Evolutionary conservation across 805 yeast species (phyloP).

Genomic region (Danielia oregonensis): DNA sequence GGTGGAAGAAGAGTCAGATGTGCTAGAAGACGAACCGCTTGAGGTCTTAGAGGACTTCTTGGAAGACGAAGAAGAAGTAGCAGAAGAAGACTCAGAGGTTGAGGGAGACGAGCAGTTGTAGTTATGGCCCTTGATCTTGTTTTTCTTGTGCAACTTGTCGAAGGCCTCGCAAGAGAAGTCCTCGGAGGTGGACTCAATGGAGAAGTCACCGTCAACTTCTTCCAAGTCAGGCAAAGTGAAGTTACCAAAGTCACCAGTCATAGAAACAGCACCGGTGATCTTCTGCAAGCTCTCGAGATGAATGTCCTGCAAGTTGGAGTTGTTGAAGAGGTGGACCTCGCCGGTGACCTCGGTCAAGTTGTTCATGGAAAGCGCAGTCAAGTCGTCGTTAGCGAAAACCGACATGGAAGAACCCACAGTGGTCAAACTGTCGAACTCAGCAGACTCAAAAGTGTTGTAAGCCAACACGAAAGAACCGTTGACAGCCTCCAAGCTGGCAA

Average conservation of each 20-base stretch:
- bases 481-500: conserved; percentile 31
- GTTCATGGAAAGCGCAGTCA: conserved; percentile 26
- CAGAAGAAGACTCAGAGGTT: conserved; percentile 17
- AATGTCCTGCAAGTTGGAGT: conserved; percentile 34
- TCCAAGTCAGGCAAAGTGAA: conserved; percentile 35
- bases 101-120: conserved; percentile 37
- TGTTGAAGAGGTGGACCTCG: conserved; percentile 39
- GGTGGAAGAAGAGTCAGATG: conserved; percentile 13
- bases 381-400: conserved; percentile 40
- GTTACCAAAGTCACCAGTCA: conserved; percentile 36
- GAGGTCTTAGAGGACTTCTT: conserved; percentile 15
- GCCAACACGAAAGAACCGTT: conserved; percentile 39
- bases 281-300: conserved; percentile 26
- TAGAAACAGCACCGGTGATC: conserved; percentile 39
- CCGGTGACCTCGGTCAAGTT: conserved; percentile 37
- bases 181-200: conserved; percentile 29
- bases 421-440: conserved; percentile 28
- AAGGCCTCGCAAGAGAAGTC: conserved; percentile 36
- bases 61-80: conserved; percentile 11
- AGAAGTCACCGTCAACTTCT: conserved; percentile 41
- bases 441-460: conserved; percentile 35
- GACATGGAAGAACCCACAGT: conserved; percentile 38
- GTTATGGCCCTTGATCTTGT: conserved; percentile 42
- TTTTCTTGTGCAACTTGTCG: conserved; percentile 27
- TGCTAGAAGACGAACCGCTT: conserved; percentile 16